Conservation (phyloP, 176 grass and related monocot genomes). For the Phoenix roebelenii region DNA sequence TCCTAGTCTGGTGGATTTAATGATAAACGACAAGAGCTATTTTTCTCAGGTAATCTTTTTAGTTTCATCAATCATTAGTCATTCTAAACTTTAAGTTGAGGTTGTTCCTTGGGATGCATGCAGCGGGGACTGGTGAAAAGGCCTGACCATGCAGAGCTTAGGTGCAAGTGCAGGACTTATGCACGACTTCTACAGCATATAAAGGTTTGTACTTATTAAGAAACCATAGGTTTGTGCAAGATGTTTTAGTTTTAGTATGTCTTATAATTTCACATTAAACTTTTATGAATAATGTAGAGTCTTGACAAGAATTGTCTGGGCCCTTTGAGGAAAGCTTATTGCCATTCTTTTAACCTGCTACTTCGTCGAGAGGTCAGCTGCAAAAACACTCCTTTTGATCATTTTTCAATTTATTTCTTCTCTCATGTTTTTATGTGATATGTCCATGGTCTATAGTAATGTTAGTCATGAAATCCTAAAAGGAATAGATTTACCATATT, state of each 20-base stretch:
- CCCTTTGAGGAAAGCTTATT: constrained; percentile 84
- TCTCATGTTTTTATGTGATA: neutral
- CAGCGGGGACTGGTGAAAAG: constrained; percentile 74
- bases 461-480: no score
- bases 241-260: neutral
- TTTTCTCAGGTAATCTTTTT: constrained; percentile 73
- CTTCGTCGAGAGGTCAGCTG: constrained; percentile 73
- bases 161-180: constrained; percentile 87
- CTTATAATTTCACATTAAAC: constrained; percentile 1
- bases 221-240: neutral
- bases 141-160: constrained; percentile 85
- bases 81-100: neutral
- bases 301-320: constrained; percentile 86
- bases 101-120: constrained; percentile 2
- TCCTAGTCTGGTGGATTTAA: constrained; percentile 76
- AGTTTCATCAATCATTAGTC: constrained; percentile 9
- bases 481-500: no score
- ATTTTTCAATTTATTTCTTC: neutral
- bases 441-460: no score
- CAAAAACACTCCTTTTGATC: neutral
- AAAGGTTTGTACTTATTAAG: constrained; percentile 42
- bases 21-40: constrained; percentile 74
- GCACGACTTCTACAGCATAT: constrained; percentile 78
- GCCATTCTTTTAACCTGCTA: constrained; percentile 82
- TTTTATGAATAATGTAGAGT: constrained; percentile 26